Base-by-base conservation (phyloP, 805 yeast genomes). In the Wickerhamiella nectarea region DNA sequence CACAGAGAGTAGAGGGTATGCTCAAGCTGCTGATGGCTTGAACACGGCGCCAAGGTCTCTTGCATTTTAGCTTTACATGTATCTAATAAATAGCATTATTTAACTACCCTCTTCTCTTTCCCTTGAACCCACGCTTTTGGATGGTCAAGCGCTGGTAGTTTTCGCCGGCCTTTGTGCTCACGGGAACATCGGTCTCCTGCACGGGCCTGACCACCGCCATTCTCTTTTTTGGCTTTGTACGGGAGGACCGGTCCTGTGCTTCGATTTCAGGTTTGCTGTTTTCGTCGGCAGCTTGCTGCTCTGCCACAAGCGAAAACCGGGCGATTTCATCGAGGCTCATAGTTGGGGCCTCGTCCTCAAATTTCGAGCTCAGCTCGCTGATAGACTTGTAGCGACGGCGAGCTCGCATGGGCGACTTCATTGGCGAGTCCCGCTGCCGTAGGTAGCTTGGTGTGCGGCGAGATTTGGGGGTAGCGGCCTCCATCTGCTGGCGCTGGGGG, bases 1-100 rank as follows among this genome's bases (percentile, higher is more conserved):
- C 96, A 6, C 81, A 80, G 59, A 79, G 76, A 58, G 76, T 91
- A 36, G 85, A 81, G 55, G 98, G 98, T 44, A 91, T 91, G 96
- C 67, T 91, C 54, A 93, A 85, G 62, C 63, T 91, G 52, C 68
- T 89, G 54, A 78, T 86, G 47, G 59, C 57, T 6, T 60, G 61
- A 14, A 55, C 38, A 6, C 24, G n/a, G n/a, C n/a, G n/a, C n/a
- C n/a, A n/a, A n/a, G n/a, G n/a, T n/a, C n/a, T n/a, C n/a, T n/a
- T n/a, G n/a, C n/a, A n/a, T n/a, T n/a, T n/a, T n/a, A n/a, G n/a
- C n/a, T n/a, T n/a, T n/a, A n/a, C n/a, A n/a, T n/a, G n/a, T n/a
- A 5, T 21, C 24, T 21, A 21, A 21, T 21, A 21, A 21, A 21
- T 21, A 21, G 21, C 35, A 33, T 33, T 18, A 35, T 46, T 18